phyloP scores from a whole-genome alignment of 2,329 filamentous ascomycete species.

The Cordyceps cateniannulata region DNA sequence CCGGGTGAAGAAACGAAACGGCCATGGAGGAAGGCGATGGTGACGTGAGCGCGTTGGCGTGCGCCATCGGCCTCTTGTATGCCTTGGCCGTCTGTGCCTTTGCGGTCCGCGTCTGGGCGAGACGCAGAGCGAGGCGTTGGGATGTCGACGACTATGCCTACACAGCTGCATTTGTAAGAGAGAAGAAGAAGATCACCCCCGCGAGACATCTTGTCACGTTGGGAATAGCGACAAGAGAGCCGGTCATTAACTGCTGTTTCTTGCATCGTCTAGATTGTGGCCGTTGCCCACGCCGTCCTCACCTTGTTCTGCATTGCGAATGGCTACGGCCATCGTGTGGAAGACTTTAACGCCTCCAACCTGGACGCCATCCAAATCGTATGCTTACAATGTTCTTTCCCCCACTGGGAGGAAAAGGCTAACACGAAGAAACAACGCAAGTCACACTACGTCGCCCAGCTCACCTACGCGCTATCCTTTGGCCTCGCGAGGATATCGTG shows the following conservation, averaged over 20 bases:
- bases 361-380: not conserved
- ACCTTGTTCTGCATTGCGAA: not conserved
- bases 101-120: not conserved
- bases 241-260: not conserved
- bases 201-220: not conserved
- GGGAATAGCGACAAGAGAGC: not conserved
- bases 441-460: not conserved
- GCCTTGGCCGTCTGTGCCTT: not conserved
- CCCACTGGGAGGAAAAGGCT: not conserved
- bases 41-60: not conserved
- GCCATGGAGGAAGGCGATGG: not conserved
- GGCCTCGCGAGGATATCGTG: not conserved
- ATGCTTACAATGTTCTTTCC: not conserved
- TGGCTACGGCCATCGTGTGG: not conserved
- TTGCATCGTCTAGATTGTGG: not conserved
- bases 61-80: not conserved
- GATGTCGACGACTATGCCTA: not conserved
- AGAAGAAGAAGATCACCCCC: too few relatives aligned
- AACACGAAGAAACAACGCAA: not conserved
- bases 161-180: conserved; percentile 4
- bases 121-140: not conserved
- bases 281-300: not conserved
- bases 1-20: not conserved
- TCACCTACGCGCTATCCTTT: conserved; percentile 1
- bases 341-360: not conserved